phyloP scores from a whole-genome alignment of 2,329 filamentous ascomycete species.

The Alternaria postmessia region DNA sequence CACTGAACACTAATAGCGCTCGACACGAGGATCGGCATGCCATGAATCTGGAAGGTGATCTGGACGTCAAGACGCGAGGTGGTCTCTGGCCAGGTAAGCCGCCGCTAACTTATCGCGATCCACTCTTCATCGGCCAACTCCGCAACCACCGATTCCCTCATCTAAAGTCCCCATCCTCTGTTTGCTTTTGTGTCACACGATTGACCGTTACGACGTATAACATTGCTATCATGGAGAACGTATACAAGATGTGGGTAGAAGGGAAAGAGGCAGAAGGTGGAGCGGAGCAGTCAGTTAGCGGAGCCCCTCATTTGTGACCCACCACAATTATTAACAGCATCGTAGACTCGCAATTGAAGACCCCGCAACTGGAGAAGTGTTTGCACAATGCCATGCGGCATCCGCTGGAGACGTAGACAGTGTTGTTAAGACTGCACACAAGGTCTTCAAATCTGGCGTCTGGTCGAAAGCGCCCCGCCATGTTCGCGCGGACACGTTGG shows the following conservation, averaged over 20 bases:
- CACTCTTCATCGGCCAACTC: conserved; percentile 32
- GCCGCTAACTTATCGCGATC: conserved; percentile 30
- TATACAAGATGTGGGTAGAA: conserved; percentile 53
- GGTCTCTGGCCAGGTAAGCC: conserved; percentile 11
- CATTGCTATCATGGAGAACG: conserved; percentile 16
- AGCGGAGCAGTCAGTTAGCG: conserved; percentile 57
- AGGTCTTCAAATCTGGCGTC: conserved; percentile 59
- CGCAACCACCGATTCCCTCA: conserved; percentile 12
- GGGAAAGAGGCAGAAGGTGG: conserved; percentile 53
- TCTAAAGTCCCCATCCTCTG: conserved; percentile 5
- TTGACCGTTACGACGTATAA: background rate
- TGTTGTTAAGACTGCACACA: conserved; percentile 55
- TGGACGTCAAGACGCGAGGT: background rate
- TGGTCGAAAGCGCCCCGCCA: conserved; percentile 68
- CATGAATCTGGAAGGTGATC: background rate
- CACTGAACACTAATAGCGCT: background rate
- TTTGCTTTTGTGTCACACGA: background rate
- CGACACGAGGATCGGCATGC: background rate
- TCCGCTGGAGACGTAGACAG: conserved; percentile 56
- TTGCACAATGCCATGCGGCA: conserved; percentile 61
- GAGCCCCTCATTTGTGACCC: conserved; percentile 16
- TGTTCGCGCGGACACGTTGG: conserved; percentile 68
- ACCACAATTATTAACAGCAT: conserved; percentile 17
- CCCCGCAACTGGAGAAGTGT: conserved; percentile 62
- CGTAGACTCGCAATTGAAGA: conserved; percentile 62